Percentiles rank a stretch among this genome's conserved stretches.
phyloP scores from a whole-genome alignment of 2,329 filamentous ascomycete species.

The Grosmannia penicillata region DNA sequence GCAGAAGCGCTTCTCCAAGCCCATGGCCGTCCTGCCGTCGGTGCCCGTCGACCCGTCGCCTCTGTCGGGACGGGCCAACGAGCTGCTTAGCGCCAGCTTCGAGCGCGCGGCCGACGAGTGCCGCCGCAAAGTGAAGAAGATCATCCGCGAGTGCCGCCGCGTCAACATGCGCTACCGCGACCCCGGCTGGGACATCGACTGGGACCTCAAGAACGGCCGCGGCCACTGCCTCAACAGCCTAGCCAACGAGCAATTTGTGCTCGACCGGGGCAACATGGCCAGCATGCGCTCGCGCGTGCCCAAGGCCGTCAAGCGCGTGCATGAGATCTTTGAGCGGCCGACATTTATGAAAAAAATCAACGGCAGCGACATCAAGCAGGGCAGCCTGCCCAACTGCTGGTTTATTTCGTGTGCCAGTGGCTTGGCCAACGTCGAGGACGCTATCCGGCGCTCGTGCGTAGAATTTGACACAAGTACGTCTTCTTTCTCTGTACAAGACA shows the following conservation, averaged over 20 bases:
- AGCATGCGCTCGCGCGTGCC: conserved; percentile 37
- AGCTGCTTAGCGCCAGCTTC: conserved; percentile 44
- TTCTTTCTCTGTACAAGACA: neutral
- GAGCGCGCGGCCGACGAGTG: conserved; percentile 51
- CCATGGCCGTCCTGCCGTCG: conserved; percentile 49
- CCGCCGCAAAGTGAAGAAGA: conserved; percentile 44
- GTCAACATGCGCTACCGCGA: conserved; percentile 71
- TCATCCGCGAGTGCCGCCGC: conserved; percentile 50
- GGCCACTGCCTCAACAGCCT: conserved; percentile 40
- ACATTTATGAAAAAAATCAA: conserved; percentile 52
- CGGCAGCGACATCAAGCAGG: conserved; percentile 64
- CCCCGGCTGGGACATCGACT: conserved; percentile 44
- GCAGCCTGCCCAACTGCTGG: conserved; percentile 69
- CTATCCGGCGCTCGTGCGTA: conserved; percentile 62
- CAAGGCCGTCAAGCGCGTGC: conserved; percentile 58
- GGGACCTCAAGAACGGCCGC: conserved; percentile 52
- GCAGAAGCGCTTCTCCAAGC: conserved; percentile 49
- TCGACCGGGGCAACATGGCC: conserved; percentile 21
- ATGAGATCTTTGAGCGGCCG: conserved; percentile 63
- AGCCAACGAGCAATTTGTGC: conserved; percentile 34
- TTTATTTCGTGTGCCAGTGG: conserved; percentile 66
- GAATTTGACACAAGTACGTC: conserved; percentile 47
- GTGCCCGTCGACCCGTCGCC: conserved; percentile 39
- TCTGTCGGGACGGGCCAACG: conserved; percentile 38
- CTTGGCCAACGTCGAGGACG: conserved; percentile 54